A percentile compares a stretch with the other conserved stretches of the same genome.
Evolutionary conservation across 352 stramenopile genomes (phyloP).

Genomic region (Stephanocyclus meneghinianus): DNA sequence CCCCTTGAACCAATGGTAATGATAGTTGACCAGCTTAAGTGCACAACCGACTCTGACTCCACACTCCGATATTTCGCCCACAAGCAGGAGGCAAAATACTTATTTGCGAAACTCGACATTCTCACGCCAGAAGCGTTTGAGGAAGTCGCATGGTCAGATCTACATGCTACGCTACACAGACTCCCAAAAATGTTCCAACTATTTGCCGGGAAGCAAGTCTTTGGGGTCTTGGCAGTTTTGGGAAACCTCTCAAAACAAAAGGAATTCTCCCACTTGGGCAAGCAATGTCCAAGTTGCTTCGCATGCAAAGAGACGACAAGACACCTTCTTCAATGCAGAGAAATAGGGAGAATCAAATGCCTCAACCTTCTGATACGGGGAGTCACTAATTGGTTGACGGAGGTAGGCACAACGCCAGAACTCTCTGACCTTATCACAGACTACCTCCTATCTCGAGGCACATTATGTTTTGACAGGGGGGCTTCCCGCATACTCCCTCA

Average conservation of each 20-base stretch:
- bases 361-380: neutral
- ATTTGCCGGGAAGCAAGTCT: conserved; percentile 7
- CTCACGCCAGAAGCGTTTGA: conserved; percentile 1
- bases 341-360: neutral
- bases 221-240: neutral
- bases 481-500: neutral
- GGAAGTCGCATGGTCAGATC: neutral
- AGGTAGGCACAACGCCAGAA: neutral
- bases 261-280: neutral
- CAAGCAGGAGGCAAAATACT: neutral
- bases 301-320: neutral
- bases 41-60: neutral
- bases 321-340: conserved; percentile 6
- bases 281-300: neutral
- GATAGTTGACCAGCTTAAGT: neutral
- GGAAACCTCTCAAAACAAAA: neutral
- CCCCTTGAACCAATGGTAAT: neutral
- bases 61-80: neutral
- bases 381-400: neutral
- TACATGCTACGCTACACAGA: neutral
- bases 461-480: too few species aligned
- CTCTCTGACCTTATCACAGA: neutral
- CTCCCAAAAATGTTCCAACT: neutral
- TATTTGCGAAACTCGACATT: neutral
- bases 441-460: too few species aligned